phyloP scores from a whole-genome alignment of 208 protist genomes.

The Trypanosoma avium region DNA sequence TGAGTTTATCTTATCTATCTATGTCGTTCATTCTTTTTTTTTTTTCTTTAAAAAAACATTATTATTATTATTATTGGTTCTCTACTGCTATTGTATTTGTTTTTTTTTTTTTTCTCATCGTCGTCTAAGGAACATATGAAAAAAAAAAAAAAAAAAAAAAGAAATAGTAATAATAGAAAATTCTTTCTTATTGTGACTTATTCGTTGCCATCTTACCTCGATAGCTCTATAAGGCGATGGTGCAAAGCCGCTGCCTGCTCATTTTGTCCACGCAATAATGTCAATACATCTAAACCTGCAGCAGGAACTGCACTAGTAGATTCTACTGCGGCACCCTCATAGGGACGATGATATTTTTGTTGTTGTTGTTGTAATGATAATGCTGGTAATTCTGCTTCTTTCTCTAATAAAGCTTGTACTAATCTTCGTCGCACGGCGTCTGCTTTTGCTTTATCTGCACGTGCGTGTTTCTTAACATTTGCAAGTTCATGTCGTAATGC shows the following conservation, averaged over 20 bases:
- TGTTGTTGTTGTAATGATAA: neutral
- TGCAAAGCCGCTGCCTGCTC: slow-evolving; percentile 70
- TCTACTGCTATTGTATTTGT: no score
- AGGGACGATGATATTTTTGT: slow-evolving; percentile 1
- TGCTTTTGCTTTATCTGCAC: slow-evolving; percentile 41
- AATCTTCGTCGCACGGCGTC: slow-evolving; percentile 60
- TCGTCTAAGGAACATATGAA: no score
- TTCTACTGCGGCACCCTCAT: neutral
- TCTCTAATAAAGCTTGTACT: slow-evolving; percentile 54
- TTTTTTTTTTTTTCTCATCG: no score
- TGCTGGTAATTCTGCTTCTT: slow-evolving; percentile 27
- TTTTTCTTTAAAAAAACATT: no score
- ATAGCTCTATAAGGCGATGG: slow-evolving; percentile 55
- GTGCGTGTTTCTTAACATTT: slow-evolving; percentile 43
- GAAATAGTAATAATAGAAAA: no score
- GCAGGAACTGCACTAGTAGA: neutral
- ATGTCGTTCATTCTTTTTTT: no score
- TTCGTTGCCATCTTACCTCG: slow-evolving; percentile 2
- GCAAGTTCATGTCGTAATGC: slow-evolving; percentile 46
- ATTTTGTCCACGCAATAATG: slow-evolving; percentile 53
- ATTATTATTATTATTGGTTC: no score
- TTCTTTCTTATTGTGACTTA: neutral
- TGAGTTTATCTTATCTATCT: no score
- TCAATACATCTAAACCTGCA: slow-evolving; percentile 52
- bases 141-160: no score